These are phyloP conservation scores for Aspergillus melleus DNA, from an alignment of 2,329 filamentous ascomycete species.

Conservation along the genomic window DNA sequence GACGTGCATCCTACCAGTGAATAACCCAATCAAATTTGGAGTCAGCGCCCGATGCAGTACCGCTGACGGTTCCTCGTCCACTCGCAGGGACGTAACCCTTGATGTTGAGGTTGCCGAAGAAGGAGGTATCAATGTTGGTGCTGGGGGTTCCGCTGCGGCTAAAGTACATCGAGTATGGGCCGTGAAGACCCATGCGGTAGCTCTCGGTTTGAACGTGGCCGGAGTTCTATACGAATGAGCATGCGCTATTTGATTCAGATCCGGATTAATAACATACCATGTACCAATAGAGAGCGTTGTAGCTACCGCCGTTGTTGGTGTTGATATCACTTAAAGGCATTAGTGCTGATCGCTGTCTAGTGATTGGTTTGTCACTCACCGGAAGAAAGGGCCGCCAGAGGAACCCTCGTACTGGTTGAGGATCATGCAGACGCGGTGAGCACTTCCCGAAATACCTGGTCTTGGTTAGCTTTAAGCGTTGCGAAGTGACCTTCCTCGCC, in stretches of 20 bases:
- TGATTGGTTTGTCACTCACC: conserved; percentile 30
- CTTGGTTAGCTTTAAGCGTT: not conserved
- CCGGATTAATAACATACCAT: conserved; percentile 44
- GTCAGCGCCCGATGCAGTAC: conserved; percentile 60
- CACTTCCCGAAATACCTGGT: conserved; percentile 33
- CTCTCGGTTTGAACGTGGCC: conserved; percentile 63
- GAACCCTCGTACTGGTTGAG: conserved; percentile 59
- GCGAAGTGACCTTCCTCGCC: not conserved
- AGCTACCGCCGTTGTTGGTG: conserved; percentile 61
- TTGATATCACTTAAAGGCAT: conserved; percentile 56
- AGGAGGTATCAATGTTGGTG: conserved; percentile 55
- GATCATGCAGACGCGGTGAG: conserved; percentile 62
- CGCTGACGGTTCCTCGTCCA: conserved; percentile 59
- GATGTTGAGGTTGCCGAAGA: conserved; percentile 60
- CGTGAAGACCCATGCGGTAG: conserved; percentile 64
- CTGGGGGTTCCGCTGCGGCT: conserved; percentile 58
- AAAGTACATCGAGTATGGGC: conserved; percentile 65
- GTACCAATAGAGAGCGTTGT: conserved; percentile 64
- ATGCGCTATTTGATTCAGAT: no score
- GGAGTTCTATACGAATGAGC: conserved; percentile 51
- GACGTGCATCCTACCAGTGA: conserved; percentile 52
- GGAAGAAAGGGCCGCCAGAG: conserved; percentile 66
- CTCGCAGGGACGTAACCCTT: conserved; percentile 58
- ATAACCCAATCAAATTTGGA: conserved; percentile 58
- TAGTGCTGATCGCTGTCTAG: not conserved